Evolutionary conservation across 352 stramenopile species (phyloP), one percentile per base, ranked within the genome.

Genomic region (Globisporangium takayamanum): DNA sequence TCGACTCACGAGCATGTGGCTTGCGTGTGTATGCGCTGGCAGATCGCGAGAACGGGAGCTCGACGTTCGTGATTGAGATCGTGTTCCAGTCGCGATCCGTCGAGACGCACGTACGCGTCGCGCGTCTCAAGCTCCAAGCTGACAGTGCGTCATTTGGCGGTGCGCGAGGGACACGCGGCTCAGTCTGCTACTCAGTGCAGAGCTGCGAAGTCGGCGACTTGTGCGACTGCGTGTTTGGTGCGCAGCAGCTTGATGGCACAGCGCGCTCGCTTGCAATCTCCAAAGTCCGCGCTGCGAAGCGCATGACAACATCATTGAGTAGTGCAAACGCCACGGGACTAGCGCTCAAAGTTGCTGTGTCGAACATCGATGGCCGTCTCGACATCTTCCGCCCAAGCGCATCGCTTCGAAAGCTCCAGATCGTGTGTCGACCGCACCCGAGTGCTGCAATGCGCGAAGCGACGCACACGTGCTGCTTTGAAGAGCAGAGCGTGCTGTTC

Each of bases 51-150:
- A 79, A 66, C 45, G 76, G 67, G 3, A 69, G 57, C n/a, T 50
- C 59, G 30, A 69, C 56, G 30, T 89, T 89, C 52, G 66, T 70
- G 50, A 20, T 89, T n/a, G 82, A 92, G 53, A 37, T 89, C 30
- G 46, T 89, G 5, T 88, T 78, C 61, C 82, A 88, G 66, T 66
- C 63, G 14, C 69, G 66, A 46, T 57, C 54, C 7, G 22, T n/a
- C 28, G 73, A 84, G 49, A 80, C 64, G 28, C 73, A 78, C 46
- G 57, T 89, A 20, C 69, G 84, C 25, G 69, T 74, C 49, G 79
- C 80, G 37, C 76, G 76, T 14, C 51, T 92, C 20, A 84, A 84
- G 48, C 66, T 92, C 50, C 68, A 88, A 55, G 64, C 64, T 11
- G 67, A 88, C 45, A 76, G 60, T 52, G 63, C 55, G 30, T 56